phyloP scores from a whole-genome alignment of 2,329 filamentous ascomycete species.

The Colletotrichum sp. region DNA sequence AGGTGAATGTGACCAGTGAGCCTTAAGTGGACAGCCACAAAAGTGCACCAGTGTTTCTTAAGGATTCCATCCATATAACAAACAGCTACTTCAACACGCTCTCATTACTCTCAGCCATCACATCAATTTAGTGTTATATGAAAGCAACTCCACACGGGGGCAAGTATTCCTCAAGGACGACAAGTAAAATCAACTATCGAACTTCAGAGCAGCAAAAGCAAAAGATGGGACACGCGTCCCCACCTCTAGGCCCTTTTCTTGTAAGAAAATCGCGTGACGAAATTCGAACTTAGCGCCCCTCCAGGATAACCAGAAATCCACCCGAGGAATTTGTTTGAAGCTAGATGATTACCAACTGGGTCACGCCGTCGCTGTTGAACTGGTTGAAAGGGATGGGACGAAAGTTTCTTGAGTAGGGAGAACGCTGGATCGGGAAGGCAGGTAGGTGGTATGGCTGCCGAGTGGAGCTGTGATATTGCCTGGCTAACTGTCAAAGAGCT shows the following conservation, averaged over 20 bases:
- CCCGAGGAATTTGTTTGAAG: background rate
- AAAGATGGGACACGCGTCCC: background rate
- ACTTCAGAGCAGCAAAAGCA: background rate
- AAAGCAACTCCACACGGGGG: no score
- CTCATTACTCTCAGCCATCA: rapidly evolving
- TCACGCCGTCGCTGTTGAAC: background rate
- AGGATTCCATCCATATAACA: no score
- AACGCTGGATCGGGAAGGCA: background rate
- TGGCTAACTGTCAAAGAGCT: background rate
- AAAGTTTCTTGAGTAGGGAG: background rate
- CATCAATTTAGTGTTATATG: no score
- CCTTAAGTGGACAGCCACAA: rapidly evolving
- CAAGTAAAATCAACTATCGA: no score
- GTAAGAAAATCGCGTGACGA: background rate
- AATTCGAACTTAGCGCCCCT: background rate
- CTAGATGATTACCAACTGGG: background rate
- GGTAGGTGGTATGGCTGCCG: background rate
- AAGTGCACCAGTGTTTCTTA: no score
- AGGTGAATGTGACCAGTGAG: background rate
- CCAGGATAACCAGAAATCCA: background rate
- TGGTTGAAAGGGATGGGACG: background rate
- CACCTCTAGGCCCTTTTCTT: background rate
- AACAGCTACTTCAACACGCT: background rate
- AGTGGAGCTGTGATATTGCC: background rate
- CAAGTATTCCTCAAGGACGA: no score